Evolutionary conservation across 2,329 filamentous ascomycete genomes (phyloP).

Genomic region (Ophiostoma angusticollis): DNA sequence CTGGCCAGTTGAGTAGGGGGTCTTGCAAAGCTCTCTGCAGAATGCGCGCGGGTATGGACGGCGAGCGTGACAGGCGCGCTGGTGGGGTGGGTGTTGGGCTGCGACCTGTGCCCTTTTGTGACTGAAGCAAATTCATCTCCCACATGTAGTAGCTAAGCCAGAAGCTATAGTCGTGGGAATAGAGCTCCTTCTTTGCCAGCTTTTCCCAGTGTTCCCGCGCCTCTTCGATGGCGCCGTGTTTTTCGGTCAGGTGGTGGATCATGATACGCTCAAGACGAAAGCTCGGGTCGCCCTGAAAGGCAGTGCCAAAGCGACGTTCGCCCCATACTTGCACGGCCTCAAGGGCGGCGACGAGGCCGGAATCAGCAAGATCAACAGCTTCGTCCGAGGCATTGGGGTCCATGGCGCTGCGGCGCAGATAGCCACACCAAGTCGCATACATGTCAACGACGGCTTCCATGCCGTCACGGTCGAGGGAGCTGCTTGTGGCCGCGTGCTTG

Average conservation of each 20-base stretch:
- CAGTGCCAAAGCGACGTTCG: conserved; percentile 57
- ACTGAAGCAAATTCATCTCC: conserved; percentile 59
- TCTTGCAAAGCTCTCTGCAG: conserved; percentile 56
- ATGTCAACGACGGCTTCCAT: conserved; percentile 84
- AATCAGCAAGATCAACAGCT: conserved; percentile 77
- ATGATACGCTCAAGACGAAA: conserved; percentile 85
- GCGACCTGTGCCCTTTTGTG: conserved; percentile 35
- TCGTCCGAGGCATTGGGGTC: conserved; percentile 61
- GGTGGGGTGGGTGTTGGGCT: conserved; percentile 35
- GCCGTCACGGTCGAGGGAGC: conserved; percentile 71
- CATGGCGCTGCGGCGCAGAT: conserved; percentile 76
- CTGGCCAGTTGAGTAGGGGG: conserved; percentile 59
- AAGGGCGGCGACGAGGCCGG: conserved; percentile 73
- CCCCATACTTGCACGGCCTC: conserved; percentile 75
- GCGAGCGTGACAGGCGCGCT: conserved; percentile 44
- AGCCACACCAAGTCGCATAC: conserved; percentile 89
- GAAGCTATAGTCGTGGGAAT: conserved; percentile 76
- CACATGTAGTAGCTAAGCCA: conserved; percentile 88
- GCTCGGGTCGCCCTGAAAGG: conserved; percentile 73
- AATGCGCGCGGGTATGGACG: conserved; percentile 61
- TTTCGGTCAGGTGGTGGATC: conserved; percentile 82
- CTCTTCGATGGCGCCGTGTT: conserved; percentile 61
- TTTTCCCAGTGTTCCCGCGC: conserved; percentile 68
- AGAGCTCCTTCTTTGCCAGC: conserved; percentile 47
- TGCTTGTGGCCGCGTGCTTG: conserved; percentile 84